Percentiles rank a stretch among this genome's conserved stretches.
phyloP scores from a whole-genome alignment of 1,284 basidiomycete genomes.

The Fomitopsis palustris region DNA sequence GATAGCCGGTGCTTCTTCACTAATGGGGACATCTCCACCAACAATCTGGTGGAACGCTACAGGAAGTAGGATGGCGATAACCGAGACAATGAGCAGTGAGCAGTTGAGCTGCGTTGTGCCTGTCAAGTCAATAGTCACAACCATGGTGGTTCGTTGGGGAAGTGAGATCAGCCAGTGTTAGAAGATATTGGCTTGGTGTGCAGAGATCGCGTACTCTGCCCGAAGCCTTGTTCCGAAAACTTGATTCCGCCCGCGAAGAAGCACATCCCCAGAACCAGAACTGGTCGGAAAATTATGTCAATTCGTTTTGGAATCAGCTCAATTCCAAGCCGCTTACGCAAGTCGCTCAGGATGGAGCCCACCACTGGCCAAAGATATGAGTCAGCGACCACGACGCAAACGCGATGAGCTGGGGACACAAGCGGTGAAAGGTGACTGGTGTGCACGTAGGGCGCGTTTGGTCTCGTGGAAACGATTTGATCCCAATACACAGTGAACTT shows the following conservation, averaged over 20 bases:
- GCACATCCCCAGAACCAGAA: constrained; percentile 83
- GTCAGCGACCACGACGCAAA: neutral
- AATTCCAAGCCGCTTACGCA: constrained; percentile 41
- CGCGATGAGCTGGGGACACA: too few species aligned
- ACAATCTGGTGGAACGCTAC: constrained; percentile 48
- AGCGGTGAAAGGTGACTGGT: constrained; percentile 2
- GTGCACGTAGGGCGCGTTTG: neutral
- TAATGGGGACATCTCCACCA: constrained; percentile 21
- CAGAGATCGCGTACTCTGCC: constrained; percentile 43
- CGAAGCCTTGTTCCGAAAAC: constrained; percentile 74
- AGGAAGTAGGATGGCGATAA: constrained; percentile 79
- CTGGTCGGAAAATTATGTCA: constrained; percentile 26
- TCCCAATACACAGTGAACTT: constrained; percentile 42
- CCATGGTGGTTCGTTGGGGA: neutral
- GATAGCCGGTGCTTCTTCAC: constrained; percentile 45
- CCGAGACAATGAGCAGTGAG: constrained; percentile 74
- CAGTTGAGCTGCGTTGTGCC: constrained; percentile 80
- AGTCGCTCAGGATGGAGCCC: constrained; percentile 80
- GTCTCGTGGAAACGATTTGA: neutral
- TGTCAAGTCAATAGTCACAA: constrained; percentile 15
- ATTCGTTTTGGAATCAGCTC: neutral
- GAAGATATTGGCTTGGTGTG: neutral
- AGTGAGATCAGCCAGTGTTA: neutral
- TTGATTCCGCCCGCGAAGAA: constrained; percentile 69
- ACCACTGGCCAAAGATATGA: constrained; percentile 46